Base-by-base conservation (phyloP, 106 monocot species). In the Phalaenopsis equestris region DNA sequence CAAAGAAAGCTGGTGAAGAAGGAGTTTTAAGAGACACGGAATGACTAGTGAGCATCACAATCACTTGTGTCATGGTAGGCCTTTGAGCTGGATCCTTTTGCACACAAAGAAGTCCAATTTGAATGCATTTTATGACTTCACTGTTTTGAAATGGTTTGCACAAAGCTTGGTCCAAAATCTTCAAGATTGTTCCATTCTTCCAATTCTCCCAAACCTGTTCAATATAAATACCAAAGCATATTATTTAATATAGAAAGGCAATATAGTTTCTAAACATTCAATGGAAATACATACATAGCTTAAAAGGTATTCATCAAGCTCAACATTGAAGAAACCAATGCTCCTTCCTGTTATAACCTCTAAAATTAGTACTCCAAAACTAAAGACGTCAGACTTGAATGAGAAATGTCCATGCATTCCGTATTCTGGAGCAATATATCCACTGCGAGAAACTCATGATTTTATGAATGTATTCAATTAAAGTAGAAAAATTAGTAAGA, bases 41-140 rank as follows among this genome's bases (percentile, higher is more conserved):
- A 70, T 1, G 14, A 38, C 14, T 70, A 15, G 12, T 70, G 38
- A 70, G 70, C 70, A 37, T 38, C 38, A 38, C 70, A 41, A 57
- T 17, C 9, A 81, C 73, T 3, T 3, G 18, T 12, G 38, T 24
- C 81, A 81, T 75, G 6, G 73, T 74, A 8, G 74, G 74, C 21
- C 81, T 81, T 56, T 23, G 73, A 36, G 19, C 8, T 42, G 73
- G 67, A 39, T 74, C 73, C 15, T 81, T 52, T 56, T 81, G 81
- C n/a, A 75, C 56, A 42, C 74, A 81, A 4, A 80, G 46, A 30
- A 80, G 55, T 16, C 81, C 74, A n/a, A 81, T 56, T 23, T 81
- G 39, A 19, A 81, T 19, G 56, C 73, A 75, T 36, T 37, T 41
- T 56, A 39, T 41, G 30, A 72, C 74, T 36, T 81, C 73, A 41